Base-by-base conservation (phyloP, 805 yeast genomes). In the Yueomyces sp. region DNA sequence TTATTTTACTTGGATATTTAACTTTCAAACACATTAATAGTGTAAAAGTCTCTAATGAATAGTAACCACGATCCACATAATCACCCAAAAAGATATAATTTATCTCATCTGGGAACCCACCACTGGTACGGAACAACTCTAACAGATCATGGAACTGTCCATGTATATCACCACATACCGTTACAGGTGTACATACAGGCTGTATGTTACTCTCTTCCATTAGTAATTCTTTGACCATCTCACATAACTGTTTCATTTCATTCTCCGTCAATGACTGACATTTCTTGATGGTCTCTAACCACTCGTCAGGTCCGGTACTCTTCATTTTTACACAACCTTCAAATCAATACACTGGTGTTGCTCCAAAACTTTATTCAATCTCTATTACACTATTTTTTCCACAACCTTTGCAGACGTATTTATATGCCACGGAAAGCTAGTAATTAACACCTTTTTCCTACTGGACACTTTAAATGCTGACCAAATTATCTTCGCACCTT, bases 131-230 rank as follows among this genome's bases (percentile, higher is more conserved):
- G 64, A 92, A 92, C 28, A 90, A 70, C 62, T 92, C 96, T 48
- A 90, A 66, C 47, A 90, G 70, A 63, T 90, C 98, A 60, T 90
- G 97, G 62, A 90, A 90, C 63, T 90, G 98, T 3, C 98, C 98
- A 64, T 90, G 98, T 54, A 90, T 92, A 65, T 90, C 98, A 58
- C 94, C 96, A 67, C 96, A 87, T 1, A 87, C 96, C 0, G 95
- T 86, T 5, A 87, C 96, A 1, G 96, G 96, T 30, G 86, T 76
- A 56, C 79, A 82, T 2, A 87, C 96, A 0, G 96, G 96, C 59
- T 87, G 96, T 49, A 88, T 86, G 60, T 88, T 88, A 38, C 92
- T 81, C 56, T 87, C 96, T 60, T 90, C 97, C 96, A 92, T 92
- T 47, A 90, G 65, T 36, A 90, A 69, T 60, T 88, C 96, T 63